These are phyloP conservation scores for Lactarius sp. DNA, from an alignment of 768 basidiomycete genomes.

Conservation along the genomic window DNA sequence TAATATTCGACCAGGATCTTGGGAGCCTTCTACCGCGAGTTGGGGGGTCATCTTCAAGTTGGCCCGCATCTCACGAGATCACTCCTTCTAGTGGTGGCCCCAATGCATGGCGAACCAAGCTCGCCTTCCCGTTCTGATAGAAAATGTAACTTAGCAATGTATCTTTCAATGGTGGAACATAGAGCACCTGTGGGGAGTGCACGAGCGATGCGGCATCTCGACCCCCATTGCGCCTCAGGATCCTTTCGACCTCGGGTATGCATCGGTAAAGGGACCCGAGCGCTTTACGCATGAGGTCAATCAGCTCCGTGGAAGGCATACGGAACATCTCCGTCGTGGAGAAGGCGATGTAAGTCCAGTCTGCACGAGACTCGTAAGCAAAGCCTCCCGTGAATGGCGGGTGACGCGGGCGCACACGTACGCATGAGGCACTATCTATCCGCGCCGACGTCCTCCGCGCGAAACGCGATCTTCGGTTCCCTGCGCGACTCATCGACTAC, in stretches of 20 bases:
- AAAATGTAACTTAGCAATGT: too few relatives aligned
- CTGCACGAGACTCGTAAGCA: neutral
- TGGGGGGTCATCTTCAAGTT: neutral
- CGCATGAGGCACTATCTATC: slow-evolving; percentile 16
- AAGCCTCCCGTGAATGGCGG: too few relatives aligned
- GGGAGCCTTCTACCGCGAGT: neutral
- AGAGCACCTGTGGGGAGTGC: neutral
- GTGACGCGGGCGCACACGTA: neutral
- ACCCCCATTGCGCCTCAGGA: neutral
- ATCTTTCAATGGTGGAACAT: neutral
- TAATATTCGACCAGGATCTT: neutral
- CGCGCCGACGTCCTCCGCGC: slow-evolving; percentile 14
- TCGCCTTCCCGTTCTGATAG: too few relatives aligned
- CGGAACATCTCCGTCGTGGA: slow-evolving; percentile 9
- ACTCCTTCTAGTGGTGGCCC: neutral
- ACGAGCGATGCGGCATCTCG: neutral
- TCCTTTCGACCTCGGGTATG: neutral
- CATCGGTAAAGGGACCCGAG: neutral
- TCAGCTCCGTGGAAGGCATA: slow-evolving; percentile 5
- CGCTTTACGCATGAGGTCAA: slow-evolving; percentile 11
- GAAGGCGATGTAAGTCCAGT: slow-evolving; percentile 16
- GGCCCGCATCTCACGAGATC: neutral
- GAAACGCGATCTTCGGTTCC: slow-evolving; percentile 1
- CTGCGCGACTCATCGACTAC: neutral
- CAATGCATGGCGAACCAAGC: neutral